Evolutionary conservation across 805 yeast species (phyloP).

Genomic region (Yarrowia sp.): DNA sequence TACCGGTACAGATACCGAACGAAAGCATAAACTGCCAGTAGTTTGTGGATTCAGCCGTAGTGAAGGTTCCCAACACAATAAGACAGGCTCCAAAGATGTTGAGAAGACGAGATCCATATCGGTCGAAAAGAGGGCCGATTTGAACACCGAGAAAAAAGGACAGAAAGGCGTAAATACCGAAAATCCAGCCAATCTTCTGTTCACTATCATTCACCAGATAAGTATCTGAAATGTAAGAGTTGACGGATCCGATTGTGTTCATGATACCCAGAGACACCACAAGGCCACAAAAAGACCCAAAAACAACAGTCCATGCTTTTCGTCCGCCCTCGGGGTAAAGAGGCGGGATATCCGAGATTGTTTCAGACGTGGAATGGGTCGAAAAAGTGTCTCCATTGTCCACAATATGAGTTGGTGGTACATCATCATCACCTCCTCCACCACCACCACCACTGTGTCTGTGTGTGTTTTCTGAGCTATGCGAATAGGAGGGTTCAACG

Average conservation of each 20-base stretch:
- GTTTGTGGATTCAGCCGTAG: conserved; percentile 47
- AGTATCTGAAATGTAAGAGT: conserved; percentile 46
- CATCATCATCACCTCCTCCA: too few relatives aligned
- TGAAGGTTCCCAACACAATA: conserved; percentile 49
- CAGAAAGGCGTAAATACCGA: conserved; percentile 42
- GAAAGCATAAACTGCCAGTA: conserved; percentile 60
- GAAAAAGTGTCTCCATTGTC: not conserved
- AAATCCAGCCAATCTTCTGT: conserved; percentile 65
- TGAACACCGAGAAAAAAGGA: conserved; percentile 47
- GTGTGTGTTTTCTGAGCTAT: not conserved
- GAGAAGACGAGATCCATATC: conserved; percentile 51
- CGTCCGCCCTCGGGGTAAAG: conserved; percentile 50
- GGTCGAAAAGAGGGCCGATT: conserved; percentile 53
- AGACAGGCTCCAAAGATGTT: conserved; percentile 46
- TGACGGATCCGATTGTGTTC: conserved; percentile 64
- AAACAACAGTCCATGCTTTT: conserved; percentile 52
- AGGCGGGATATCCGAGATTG: conserved; percentile 11
- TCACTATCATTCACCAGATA: conserved; percentile 47
- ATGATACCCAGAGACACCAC: conserved; percentile 59
- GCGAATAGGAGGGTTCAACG: not conserved
- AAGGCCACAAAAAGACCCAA: conserved; percentile 59
- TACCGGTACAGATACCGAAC: conserved; percentile 52
- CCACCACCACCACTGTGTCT: not conserved
- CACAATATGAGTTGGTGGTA: not conserved
- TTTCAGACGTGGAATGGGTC: not conserved